Evolutionary conservation across 208 protist genomes (phyloP), one percentile per base, ranked within the genome.

Genomic region (Leishmania martiniquensis): DNA sequence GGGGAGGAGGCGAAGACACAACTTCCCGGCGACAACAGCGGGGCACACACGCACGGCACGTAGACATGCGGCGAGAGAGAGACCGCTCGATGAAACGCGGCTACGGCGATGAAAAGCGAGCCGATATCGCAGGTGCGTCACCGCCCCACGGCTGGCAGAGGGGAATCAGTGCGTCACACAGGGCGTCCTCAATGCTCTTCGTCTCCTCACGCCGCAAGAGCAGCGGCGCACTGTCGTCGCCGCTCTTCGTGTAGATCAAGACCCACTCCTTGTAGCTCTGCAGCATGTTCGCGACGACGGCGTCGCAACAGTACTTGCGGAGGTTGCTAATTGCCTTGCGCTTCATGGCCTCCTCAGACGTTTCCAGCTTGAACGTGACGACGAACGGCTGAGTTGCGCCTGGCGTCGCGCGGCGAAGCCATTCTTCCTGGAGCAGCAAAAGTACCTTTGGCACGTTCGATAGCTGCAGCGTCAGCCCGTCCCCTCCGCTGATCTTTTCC

Each of bases 341-440:
- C 60, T 85, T 86, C 89, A 97, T 90, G 42, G 76, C 72, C 69
- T 81, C 81, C 54, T 94, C 89, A 1, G 82, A 85, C 3, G 93
- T 97, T 70, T 97, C 91, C 32, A 97, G 85, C 80, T 97, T 97
- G 77, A 97, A 97, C 20, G 89, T 89, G 42, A 96, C 87, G 17
- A 91, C 66, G 57, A 86, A 93, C 22, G 87, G 83, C 52, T 81
- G 78, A 25, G 57, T 62, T 51, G 76, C 62, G 45, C 39, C 63
- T 39, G 73, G 72, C 4, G 55, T 20, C 65, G 59, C 63, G 57
- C 87, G 87, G 68, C 69, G 81, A 75, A 93, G 86, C 89, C 89
- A 95, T 44, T 84, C 60, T 39, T 86, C 72, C 42, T 86, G 88
- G 47, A 94, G 80, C 7, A 91, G 69, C 25, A 77, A 78, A 4